Conservation (phyloP, 352 stramenopile genomes). For the Phytophthora syringae region DNA sequence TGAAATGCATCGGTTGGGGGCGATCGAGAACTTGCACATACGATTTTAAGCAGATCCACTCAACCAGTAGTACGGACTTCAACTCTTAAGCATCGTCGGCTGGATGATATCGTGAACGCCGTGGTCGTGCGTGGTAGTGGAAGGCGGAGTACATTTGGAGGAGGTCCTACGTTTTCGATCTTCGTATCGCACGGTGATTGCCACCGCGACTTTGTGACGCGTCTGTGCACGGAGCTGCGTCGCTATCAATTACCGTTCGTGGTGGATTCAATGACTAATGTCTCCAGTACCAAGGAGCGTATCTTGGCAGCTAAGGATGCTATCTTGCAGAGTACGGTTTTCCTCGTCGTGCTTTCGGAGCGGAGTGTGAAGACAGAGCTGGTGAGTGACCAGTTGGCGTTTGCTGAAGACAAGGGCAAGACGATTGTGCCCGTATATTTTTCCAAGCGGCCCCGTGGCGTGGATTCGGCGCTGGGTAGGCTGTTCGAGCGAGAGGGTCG, state of each 20-base stretch:
- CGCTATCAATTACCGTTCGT: slow-evolving; percentile 56
- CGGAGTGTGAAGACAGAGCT: slow-evolving; percentile 82
- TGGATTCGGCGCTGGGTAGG: slow-evolving; percentile 45
- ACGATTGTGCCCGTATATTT: slow-evolving; percentile 78
- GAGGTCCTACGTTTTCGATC: slow-evolving; percentile 51
- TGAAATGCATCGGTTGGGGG: slow-evolving; percentile 64
- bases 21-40: slow-evolving; percentile 23
- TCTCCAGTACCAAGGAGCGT: slow-evolving; percentile 79
- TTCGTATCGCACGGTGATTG: slow-evolving; percentile 84
- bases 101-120: slow-evolving; percentile 71
- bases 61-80: slow-evolving; percentile 27
- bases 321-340: slow-evolving; percentile 70
- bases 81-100: slow-evolving; percentile 20
- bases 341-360: slow-evolving; percentile 79
- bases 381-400: slow-evolving; percentile 84
- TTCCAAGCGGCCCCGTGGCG: slow-evolving; percentile 50
- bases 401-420: slow-evolving; percentile 85
- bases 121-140: slow-evolving; percentile 48
- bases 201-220: slow-evolving; percentile 70
- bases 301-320: slow-evolving; percentile 82
- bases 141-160: slow-evolving; percentile 25
- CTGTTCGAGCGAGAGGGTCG: slow-evolving; percentile 47
- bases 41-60: slow-evolving; percentile 14
- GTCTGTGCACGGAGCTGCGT: slow-evolving; percentile 58
- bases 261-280: slow-evolving; percentile 71